Conservation (phyloP, 257 asterid genomes). For the Solanum chmielewskii region DNA sequence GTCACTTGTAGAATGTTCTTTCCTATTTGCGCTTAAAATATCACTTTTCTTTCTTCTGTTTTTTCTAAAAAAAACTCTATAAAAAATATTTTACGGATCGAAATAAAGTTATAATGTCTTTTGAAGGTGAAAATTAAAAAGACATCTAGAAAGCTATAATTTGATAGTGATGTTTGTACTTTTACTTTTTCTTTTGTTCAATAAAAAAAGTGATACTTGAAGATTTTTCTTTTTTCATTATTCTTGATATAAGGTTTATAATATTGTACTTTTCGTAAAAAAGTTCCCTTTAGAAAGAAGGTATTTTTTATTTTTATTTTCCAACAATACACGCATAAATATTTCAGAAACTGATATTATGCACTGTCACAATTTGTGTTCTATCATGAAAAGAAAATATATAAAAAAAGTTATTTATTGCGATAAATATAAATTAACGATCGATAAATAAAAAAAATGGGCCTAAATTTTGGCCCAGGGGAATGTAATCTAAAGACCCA, state of each 20-base stretch:
- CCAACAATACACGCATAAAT: too few species aligned
- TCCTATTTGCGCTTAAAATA: neutral
- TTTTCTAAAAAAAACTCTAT: too few species aligned
- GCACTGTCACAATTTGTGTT: neutral
- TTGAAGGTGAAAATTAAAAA: neutral
- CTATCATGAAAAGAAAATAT: neutral
- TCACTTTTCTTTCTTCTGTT: too few species aligned
- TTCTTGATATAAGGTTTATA: too few species aligned
- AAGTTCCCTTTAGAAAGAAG: too few species aligned
- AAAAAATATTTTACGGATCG: too few species aligned
- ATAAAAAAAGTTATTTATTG: too few species aligned
- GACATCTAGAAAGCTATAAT: neutral
- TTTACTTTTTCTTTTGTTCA: neutral
- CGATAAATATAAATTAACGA: too few species aligned
- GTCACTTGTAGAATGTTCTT: neutral
- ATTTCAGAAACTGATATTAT: neutral
- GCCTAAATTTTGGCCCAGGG: neutral
- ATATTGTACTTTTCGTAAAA: too few species aligned
- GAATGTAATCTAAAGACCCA: neutral
- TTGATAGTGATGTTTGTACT: neutral
- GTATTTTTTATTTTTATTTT: too few species aligned
- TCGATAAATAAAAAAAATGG: neutral
- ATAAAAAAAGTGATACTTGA: neutral
- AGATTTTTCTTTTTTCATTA: too few species aligned
- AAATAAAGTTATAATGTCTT: neutral